A percentile compares a stretch with the other conserved stretches of the same genome.
These are phyloP conservation scores for Lachnellula arida DNA, from an alignment of 2,329 filamentous ascomycete species.

Conservation along the genomic window DNA sequence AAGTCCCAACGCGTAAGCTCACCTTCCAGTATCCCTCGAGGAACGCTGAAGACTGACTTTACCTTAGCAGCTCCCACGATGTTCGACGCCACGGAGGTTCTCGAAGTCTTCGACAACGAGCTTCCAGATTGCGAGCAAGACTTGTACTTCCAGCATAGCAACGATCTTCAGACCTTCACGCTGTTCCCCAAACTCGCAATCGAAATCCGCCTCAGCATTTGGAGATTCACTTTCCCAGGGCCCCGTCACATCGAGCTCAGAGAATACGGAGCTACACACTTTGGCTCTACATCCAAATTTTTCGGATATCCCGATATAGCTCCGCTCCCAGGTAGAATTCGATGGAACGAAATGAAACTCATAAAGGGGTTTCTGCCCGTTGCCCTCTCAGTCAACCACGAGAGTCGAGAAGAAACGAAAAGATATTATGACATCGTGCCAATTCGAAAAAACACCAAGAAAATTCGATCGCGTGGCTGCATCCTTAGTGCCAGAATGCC, in stretches of 20 bases:
- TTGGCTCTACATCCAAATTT: background rate
- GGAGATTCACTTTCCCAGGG: background rate
- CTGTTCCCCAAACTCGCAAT: background rate
- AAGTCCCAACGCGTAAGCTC: too few species aligned
- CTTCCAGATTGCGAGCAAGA: background rate
- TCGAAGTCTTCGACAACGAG: background rate
- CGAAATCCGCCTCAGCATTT: background rate
- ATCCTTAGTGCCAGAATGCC: background rate
- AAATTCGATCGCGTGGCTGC: background rate
- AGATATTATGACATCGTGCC: background rate
- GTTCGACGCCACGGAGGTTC: background rate
- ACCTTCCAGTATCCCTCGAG: too few species aligned
- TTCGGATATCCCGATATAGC: too few species aligned
- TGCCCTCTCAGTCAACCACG: background rate
- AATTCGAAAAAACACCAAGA: background rate
- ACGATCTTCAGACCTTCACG: background rate
- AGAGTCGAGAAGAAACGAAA: background rate
- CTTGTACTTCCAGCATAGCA: background rate
- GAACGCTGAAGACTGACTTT: too few species aligned
- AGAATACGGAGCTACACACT: background rate
- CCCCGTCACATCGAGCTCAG: background rate
- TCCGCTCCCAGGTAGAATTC: background rate
- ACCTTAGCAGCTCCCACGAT: background rate
- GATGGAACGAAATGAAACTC: background rate
- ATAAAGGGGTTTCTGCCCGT: background rate